Percentiles rank a stretch among this genome's conserved stretches.
phyloP scores from a whole-genome alignment of 129 eudicot species.

The Mikania micrantha region DNA sequence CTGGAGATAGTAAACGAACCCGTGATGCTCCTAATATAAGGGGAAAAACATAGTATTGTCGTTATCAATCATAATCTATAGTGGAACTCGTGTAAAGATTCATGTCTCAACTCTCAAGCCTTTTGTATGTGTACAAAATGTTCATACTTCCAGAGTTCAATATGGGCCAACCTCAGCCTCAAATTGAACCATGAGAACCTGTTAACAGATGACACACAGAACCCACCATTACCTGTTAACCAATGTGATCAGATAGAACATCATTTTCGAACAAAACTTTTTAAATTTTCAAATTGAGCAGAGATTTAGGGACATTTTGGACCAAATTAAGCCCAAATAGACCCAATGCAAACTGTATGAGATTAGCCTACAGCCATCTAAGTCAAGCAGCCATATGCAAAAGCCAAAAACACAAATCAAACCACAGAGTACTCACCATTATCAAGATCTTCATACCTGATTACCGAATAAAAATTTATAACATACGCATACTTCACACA shows the following conservation, averaged over 20 bases:
- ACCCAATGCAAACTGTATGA: too few species aligned
- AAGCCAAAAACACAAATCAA: neutral
- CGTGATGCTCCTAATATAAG: slow-evolving; percentile 35
- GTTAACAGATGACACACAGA: too few species aligned
- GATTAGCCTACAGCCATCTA: too few species aligned
- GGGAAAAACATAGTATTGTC: neutral
- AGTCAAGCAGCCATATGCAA: neutral
- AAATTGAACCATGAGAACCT: neutral
- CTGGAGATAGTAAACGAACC: slow-evolving; percentile 38
- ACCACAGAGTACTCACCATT: neutral
- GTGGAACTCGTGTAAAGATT: neutral
- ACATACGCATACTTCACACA: neutral
- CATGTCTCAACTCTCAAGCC: neutral
- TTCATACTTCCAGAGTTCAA: neutral
- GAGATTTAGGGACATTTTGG: neutral
- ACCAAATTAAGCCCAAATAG: neutral
- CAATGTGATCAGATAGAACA: neutral
- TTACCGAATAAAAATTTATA: neutral
- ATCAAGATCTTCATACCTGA: neutral
- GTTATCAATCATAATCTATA: neutral
- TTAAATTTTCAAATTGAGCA: neutral
- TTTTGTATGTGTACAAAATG: neutral
- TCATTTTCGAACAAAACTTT: neutral
- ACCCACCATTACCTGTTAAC: too few species aligned
- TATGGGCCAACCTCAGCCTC: neutral